These are phyloP conservation scores for Eucalyptus tenuipes DNA, from an alignment of 345 rosid genomes.

Conservation along the genomic window DNA sequence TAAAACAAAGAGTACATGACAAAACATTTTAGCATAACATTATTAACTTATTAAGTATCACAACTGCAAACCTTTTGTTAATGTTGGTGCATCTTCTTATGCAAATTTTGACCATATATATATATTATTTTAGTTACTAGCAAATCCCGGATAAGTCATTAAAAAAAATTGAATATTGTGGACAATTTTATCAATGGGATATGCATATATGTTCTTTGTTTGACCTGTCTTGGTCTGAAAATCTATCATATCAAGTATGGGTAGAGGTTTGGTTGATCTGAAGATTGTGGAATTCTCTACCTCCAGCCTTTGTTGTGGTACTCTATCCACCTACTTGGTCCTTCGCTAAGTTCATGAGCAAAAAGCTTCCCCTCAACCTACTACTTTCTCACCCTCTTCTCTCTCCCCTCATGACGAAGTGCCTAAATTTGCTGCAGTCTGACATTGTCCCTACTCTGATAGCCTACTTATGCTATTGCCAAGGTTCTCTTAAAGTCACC, in stretches of 20 bases:
- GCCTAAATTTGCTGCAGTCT: neutral
- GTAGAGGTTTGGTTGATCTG: neutral
- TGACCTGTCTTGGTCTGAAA: neutral
- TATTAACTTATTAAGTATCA: neutral
- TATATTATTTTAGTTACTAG: neutral
- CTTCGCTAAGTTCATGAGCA: neutral
- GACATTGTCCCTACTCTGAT: neutral
- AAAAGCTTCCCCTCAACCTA: neutral
- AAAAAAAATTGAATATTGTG: neutral
- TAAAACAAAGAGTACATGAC: neutral
- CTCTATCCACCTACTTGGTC: neutral
- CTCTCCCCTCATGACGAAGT: neutral
- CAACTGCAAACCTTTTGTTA: neutral
- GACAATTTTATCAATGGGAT: neutral
- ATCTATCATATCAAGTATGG: neutral
- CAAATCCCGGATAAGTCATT: neutral
- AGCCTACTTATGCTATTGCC: neutral
- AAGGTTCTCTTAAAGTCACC: neutral
- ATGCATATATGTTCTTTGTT: neutral
- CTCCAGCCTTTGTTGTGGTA: neutral
- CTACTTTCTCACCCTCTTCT: neutral
- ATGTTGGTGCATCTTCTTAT: neutral
- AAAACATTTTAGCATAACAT: neutral
- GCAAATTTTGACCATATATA: neutral
- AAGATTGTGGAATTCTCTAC: neutral